A percentile compares a stretch with the other conserved stretches of the same genome.
Evolutionary conservation across 1,284 basidiomycete species (phyloP).

Genomic region (Sporisorium scitamineum): DNA sequence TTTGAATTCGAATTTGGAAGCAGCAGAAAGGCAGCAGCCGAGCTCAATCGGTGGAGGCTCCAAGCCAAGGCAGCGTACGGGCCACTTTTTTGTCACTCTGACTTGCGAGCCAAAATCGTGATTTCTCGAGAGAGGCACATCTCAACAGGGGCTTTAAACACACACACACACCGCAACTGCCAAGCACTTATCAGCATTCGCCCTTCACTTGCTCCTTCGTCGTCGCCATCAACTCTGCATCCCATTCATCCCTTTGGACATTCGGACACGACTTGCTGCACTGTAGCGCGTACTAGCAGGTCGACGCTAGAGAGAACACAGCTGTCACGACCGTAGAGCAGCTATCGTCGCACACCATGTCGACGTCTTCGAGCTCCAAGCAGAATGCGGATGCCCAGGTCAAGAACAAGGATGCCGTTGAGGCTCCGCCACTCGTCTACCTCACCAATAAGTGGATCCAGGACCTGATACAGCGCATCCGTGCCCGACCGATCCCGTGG

Average conservation of each 20-base stretch:
- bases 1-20: neutral
- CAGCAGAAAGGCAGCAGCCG: neutral
- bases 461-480: constrained; percentile 86
- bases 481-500: constrained; percentile 92
- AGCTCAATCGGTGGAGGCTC: constrained; percentile 16
- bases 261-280: neutral
- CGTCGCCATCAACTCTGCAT: neutral
- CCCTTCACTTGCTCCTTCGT: neutral
- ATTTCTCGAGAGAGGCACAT: constrained; percentile 3
- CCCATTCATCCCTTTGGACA: neutral
- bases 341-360: constrained; percentile 18
- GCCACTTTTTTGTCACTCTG: constrained; percentile 14
- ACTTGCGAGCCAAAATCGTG: no score
- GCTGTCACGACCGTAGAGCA: neutral
- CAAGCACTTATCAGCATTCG: constrained; percentile 5
- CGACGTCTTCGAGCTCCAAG: constrained; percentile 29
- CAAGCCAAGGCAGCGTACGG: constrained; percentile 27
- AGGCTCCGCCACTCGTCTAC: constrained; percentile 76
- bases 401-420: constrained; percentile 25
- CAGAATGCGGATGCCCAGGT: constrained; percentile 9
- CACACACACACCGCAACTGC: constrained; percentile 1
- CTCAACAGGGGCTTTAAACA: constrained; percentile 11
- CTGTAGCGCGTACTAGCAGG: neutral
- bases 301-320: neutral
- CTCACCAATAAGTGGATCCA: constrained; percentile 89